Evolutionary conservation across 305 asterid species (phyloP), one percentile per base, ranked within the genome.

Genomic region (Rubia peregrina): DNA sequence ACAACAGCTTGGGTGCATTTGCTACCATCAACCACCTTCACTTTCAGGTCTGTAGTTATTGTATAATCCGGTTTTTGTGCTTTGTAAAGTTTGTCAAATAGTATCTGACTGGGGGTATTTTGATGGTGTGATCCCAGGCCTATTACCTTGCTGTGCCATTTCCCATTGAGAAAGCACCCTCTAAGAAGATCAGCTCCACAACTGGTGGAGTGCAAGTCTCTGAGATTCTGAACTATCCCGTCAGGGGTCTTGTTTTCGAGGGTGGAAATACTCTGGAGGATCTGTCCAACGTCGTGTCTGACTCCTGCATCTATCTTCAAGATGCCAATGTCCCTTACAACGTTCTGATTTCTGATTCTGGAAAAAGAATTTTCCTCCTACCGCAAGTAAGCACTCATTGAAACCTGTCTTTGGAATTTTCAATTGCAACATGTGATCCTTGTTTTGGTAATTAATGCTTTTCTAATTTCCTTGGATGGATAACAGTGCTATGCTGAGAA

Each of bases 21-120:
- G 96, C 96, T n/a, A 92, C 96, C 72, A 90, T 92, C 79, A 92
- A 92, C 69, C 98, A 92, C 80, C 98, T 92, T 69, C 96, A 92
- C 73, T 92, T 92, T 76, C 98, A 91, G 85, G 87, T 83, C 26
- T 14, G 30, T 42, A 14, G 64, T 57, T 48, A 9, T 60, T n/a
- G 36, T 56, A 17, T 30, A 14, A 69, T 11, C 59, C n/a, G 5
- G 19, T 3, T 70, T 22, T 7, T 69, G 48, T n/a, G 33, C 22
- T 30, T 42, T 44, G 30, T 59, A 9, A 33, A 48, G 40, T 1
- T 19, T 30, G 33, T 30, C 33, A 30, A 30, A 30, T 30, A 30
- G 33, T 30, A 30, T 30, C 33, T 30, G 1, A 30, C 33, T 30
- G n/a, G 33, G 33, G 33, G 1, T 30, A 30, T 1, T 30, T 30